Percentiles rank a stretch among this genome's conserved stretches.
Conservation (phyloP, 495 filamentous ascomycete genomes). For the Podospora comata region DNA sequence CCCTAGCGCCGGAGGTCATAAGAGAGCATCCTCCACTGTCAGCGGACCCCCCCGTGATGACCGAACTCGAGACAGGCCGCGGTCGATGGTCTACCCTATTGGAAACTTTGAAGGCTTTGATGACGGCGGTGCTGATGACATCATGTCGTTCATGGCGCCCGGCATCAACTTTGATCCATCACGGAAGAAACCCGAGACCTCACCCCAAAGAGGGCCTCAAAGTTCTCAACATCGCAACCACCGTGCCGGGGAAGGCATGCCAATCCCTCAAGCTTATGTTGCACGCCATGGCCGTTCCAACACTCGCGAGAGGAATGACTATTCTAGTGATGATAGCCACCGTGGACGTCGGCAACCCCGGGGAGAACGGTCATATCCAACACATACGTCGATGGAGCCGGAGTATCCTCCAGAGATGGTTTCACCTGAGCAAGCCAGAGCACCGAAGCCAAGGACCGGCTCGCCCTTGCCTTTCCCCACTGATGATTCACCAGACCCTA, state of each 20-base stretch:
- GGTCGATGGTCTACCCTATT: conserved; percentile 14
- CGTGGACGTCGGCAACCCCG: conserved; percentile 17
- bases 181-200: conserved; percentile 10
- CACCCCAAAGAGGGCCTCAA: conserved; percentile 25
- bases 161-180: conserved; percentile 18
- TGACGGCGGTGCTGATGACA: conserved; percentile 20
- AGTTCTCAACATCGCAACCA: conserved; percentile 21
- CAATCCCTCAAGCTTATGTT: conserved; percentile 11
- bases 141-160: conserved; percentile 32
- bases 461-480: conserved; percentile 21
- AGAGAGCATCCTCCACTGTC: conserved; percentile 22
- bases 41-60: conserved; percentile 7
- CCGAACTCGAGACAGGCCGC: conserved; percentile 13
- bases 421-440: conserved; percentile 18
- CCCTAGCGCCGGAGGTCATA: conserved; percentile 12
- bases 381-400: conserved; percentile 17
- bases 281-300: conserved; percentile 18
- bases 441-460: conserved; percentile 17
- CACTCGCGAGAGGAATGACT: conserved; percentile 24
- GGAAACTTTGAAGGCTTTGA: conserved; percentile 5
- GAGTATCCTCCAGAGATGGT: conserved; percentile 18
- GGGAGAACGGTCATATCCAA: conserved; percentile 18
- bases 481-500: conserved; percentile 18
- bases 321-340: conserved; percentile 25
- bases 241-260: conserved; percentile 24